These are phyloP conservation scores for Odonthalia washingtoniensis DNA, from an alignment of 31 red algal genomes.

Conservation along the genomic window DNA sequence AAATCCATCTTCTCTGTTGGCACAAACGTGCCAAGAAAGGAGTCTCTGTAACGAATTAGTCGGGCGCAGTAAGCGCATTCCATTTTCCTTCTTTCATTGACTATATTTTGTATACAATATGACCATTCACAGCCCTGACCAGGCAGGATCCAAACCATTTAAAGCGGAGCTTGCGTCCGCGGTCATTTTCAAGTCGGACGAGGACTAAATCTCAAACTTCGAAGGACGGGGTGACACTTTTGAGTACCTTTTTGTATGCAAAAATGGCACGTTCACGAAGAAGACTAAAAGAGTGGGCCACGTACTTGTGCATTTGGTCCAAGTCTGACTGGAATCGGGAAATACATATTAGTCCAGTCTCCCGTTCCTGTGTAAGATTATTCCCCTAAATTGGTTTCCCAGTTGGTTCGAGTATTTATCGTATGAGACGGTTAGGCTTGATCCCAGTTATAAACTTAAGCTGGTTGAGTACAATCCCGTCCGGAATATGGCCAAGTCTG, in stretches of 20 bases:
- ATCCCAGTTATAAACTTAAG: constrained; percentile 27
- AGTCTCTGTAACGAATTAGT: constrained; percentile 36
- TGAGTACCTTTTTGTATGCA: background rate
- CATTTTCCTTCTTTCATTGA: background rate
- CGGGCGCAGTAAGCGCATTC: constrained; percentile 29
- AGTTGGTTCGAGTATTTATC: background rate
- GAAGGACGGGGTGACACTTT: background rate
- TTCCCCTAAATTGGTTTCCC: background rate
- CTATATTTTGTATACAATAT: constrained; percentile 23
- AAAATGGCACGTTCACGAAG: background rate
- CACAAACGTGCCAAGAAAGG: background rate
- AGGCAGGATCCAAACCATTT: constrained; percentile 39
- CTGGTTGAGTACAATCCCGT: background rate
- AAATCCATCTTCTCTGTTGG: constrained; percentile 33
- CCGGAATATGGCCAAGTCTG: constrained; percentile 11
- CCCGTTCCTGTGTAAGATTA: background rate
- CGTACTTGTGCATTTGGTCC: background rate
- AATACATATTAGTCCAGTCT: background rate
- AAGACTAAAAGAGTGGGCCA: background rate
- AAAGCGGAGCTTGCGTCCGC: constrained; percentile 45
- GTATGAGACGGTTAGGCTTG: background rate
- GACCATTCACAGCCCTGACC: constrained; percentile 1
- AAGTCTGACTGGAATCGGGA: background rate
- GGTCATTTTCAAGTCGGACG: constrained; percentile 39
- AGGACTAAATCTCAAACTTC: constrained; percentile 36